Percentiles rank a stretch among this genome's conserved stretches.
Conservation (phyloP, 1,139 yeast genomes). For the Taphrina flavorubra region DNA sequence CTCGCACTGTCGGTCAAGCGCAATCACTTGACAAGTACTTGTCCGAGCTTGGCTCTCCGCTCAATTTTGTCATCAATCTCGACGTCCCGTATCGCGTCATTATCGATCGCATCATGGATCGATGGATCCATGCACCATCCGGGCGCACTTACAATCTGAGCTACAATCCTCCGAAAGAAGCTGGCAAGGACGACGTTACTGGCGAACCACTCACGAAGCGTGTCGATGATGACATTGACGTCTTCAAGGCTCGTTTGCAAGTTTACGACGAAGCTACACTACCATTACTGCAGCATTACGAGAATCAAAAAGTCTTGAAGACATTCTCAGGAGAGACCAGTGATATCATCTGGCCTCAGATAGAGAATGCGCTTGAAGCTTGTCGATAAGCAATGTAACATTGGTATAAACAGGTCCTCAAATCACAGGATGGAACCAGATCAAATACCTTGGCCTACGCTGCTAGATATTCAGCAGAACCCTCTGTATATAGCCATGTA, state of each 20-base stretch:
- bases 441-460: no score
- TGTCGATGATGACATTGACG: conserved; percentile 93
- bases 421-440: no score
- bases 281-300: conserved; percentile 70
- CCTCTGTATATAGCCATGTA: no score
- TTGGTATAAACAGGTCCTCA: neutral
- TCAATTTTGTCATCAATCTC: conserved; percentile 89
- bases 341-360: conserved; percentile 78
- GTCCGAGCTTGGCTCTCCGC: conserved; percentile 73
- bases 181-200: conserved; percentile 89
- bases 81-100: conserved; percentile 93
- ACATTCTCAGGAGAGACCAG: conserved; percentile 75
- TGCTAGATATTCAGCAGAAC: no score
- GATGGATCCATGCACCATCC: conserved; percentile 64
- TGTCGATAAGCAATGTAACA: neutral
- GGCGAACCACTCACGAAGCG: conserved; percentile 97
- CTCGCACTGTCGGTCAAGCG: conserved; percentile 99
- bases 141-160: conserved; percentile 39
- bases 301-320: conserved; percentile 59
- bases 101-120: conserved; percentile 98
- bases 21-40: conserved; percentile 94
- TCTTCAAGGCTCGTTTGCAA: conserved; percentile 69
- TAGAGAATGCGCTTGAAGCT: conserved; percentile 49
- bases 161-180: conserved; percentile 75
- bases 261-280: conserved; percentile 63